Evolutionary conservation across 768 basidiomycete genomes (phyloP).

Genomic region (Lactarius akahatsu): DNA sequence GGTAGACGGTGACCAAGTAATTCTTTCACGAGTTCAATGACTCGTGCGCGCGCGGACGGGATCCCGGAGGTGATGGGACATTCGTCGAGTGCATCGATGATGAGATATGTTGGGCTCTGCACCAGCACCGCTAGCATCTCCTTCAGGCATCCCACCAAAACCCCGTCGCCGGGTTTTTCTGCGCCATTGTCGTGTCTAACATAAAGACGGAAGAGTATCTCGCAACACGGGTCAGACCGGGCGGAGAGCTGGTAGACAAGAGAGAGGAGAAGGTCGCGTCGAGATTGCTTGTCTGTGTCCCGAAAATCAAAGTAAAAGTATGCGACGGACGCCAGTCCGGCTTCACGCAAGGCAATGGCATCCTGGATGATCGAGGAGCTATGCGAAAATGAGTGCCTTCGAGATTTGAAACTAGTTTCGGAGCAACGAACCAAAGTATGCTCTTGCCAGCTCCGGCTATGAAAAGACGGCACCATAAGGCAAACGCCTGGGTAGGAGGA

Average conservation of each 20-base stretch:
- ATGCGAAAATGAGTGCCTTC: no score
- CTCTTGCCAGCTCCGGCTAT: no score
- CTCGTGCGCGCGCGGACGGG: background rate
- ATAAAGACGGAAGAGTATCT: background rate
- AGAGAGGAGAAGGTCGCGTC: background rate
- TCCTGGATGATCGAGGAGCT: background rate
- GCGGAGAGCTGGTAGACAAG: background rate
- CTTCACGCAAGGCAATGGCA: background rate
- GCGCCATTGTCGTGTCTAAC: background rate
- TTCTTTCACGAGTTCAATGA: background rate
- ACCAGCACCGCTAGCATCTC: background rate
- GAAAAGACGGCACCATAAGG: no score
- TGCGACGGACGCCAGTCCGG: background rate
- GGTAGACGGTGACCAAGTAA: background rate
- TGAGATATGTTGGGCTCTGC: background rate
- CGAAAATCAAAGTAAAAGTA: slow-evolving; percentile 2
- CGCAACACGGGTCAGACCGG: background rate
- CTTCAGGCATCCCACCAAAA: background rate
- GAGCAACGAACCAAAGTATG: no score
- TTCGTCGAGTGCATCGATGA: background rate
- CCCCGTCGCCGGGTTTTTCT: background rate
- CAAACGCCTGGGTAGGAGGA: no score
- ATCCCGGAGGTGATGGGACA: background rate
- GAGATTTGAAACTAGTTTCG: no score
- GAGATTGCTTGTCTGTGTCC: background rate